A percentile compares a stretch with the other conserved stretches of the same genome.
Evolutionary conservation across 169 alveolate species (phyloP).

Genomic region (Babesia sp.): DNA sequence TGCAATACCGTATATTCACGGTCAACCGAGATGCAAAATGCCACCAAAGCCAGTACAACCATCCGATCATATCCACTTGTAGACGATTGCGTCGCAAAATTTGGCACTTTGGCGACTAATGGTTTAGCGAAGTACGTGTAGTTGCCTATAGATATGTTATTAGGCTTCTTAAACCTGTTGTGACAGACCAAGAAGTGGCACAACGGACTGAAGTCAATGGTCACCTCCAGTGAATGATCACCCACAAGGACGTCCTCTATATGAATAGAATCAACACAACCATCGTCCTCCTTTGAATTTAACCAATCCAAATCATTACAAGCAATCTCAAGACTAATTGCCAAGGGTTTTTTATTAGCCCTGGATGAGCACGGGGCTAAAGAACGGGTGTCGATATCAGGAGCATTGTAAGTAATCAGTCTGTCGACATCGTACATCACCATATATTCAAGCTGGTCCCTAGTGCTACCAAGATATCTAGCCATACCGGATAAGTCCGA

Average conservation of each 20-base stretch:
- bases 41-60: conserved; percentile 1
- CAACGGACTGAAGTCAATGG: neutral
- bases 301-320: neutral
- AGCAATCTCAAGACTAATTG: neutral
- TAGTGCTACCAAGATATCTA: neutral
- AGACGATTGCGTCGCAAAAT: neutral
- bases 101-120: neutral
- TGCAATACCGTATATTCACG: conserved; percentile 38
- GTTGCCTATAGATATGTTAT: neutral
- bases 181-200: neutral
- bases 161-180: neutral
- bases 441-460: neutral
- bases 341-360: neutral
- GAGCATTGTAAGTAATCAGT: neutral
- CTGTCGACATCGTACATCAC: conserved; percentile 17
- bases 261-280: neutral
- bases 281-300: neutral
- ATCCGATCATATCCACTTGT: neutral
- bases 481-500: neutral
- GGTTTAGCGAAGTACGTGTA: neutral
- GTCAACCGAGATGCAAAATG: conserved; percentile 35
- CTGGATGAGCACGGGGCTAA: neutral
- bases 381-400: neutral
- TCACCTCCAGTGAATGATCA: neutral
- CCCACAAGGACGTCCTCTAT: neutral